A percentile compares a stretch with the other conserved stretches of the same genome.
phyloP scores from a whole-genome alignment of 2,329 filamentous ascomycete genomes.

The Aureobasidium lini region DNA sequence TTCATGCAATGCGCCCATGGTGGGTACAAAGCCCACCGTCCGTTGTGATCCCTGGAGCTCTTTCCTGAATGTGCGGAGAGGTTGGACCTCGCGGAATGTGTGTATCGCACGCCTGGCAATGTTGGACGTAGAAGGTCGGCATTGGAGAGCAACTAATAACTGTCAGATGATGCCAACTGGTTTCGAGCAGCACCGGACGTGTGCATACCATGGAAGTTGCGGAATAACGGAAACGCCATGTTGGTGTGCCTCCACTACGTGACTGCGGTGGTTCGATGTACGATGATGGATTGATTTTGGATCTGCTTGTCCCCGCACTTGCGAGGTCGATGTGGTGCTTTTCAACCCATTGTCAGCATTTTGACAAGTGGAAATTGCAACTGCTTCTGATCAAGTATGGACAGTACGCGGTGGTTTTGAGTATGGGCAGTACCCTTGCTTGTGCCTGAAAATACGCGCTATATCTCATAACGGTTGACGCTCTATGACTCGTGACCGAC shows the following conservation, averaged over 20 bases:
- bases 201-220: background rate
- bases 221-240: background rate
- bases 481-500: no score
- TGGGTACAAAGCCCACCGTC: constrained; percentile 82
- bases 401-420: constrained; percentile 12
- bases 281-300: background rate
- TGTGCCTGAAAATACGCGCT: constrained; percentile 9
- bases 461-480: background rate
- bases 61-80: constrained; percentile 62
- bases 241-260: background rate
- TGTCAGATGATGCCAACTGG: background rate
- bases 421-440: constrained; percentile 5
- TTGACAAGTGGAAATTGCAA: constrained; percentile 7
- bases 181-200: background rate
- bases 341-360: constrained; percentile 9
- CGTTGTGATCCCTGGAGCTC: constrained; percentile 59
- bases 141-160: background rate
- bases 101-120: constrained; percentile 35
- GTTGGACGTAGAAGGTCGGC: background rate
- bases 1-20: constrained; percentile 94
- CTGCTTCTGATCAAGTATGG: constrained; percentile 5
- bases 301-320: constrained; percentile 1
- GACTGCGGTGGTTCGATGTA: background rate
- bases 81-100: constrained; percentile 67
- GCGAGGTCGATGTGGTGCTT: background rate